phyloP scores from a whole-genome alignment of 2,329 filamentous ascomycete genomes.

The Sporothrix pallida region DNA sequence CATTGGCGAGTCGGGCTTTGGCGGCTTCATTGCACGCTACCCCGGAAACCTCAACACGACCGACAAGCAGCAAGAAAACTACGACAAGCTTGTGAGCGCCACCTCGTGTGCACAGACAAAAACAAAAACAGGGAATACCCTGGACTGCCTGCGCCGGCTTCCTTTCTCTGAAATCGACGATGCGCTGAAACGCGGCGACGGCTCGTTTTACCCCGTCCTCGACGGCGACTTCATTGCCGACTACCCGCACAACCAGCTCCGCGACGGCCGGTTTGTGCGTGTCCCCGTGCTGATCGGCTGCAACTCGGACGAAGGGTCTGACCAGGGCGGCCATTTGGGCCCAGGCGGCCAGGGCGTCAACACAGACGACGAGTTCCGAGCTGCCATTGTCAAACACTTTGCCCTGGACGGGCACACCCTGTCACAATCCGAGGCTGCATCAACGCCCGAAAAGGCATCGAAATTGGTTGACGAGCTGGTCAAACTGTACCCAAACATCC shows the following conservation, averaged over 20 bases:
- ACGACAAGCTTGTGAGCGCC: conserved; percentile 33
- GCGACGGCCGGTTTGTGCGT: conserved; percentile 64
- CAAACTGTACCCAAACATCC: conserved; percentile 57
- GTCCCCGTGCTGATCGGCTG: conserved; percentile 66
- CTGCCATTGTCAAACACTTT: conserved; percentile 29
- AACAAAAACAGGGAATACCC: not conserved
- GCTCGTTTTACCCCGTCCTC: conserved; percentile 41
- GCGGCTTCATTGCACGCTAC: conserved; percentile 30
- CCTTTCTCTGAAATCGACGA: conserved; percentile 43
- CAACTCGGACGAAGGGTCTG: conserved; percentile 68
- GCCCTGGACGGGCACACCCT: conserved; percentile 35
- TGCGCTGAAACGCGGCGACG: conserved; percentile 1
- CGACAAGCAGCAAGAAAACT: conserved; percentile 38
- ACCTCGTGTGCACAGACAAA: conserved; percentile 22
- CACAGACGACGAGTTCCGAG: conserved; percentile 58
- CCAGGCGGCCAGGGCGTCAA: conserved; percentile 55
- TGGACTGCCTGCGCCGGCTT: conserved; percentile 45
- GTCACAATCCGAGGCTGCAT: conserved; percentile 18
- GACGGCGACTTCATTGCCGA: conserved; percentile 53
- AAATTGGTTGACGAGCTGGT: conserved; percentile 47
- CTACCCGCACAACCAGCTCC: conserved; percentile 58
- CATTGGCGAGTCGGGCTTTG: conserved; percentile 47
- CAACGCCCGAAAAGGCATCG: conserved; percentile 36
- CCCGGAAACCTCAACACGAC: conserved; percentile 48
- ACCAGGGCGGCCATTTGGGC: conserved; percentile 50